phyloP scores from a whole-genome alignment of 495 filamentous ascomycete species.

The Melanomma pulvis-pyrius region DNA sequence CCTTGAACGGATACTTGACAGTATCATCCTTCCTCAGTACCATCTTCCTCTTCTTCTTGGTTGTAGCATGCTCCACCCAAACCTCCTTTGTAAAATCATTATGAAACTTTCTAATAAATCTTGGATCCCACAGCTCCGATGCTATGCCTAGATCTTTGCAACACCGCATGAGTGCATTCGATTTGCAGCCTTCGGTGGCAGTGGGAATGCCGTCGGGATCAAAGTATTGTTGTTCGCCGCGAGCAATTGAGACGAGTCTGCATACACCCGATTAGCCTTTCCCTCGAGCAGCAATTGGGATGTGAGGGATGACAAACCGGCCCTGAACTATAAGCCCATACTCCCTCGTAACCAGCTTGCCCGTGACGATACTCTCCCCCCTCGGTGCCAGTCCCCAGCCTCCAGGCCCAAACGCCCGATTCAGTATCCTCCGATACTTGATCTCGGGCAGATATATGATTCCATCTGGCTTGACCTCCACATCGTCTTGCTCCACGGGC shows the following conservation, averaged over 20 bases:
- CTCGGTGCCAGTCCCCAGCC: slow-evolving; percentile 93
- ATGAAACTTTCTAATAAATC: slow-evolving; percentile 78
- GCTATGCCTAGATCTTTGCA: slow-evolving; percentile 97
- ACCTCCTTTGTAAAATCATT: slow-evolving; percentile 71
- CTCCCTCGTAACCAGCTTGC: slow-evolving; percentile 87
- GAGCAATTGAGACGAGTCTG: slow-evolving; percentile 83
- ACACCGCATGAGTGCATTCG: slow-evolving; percentile 93
- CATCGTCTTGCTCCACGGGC: slow-evolving; percentile 69
- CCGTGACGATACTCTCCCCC: slow-evolving; percentile 87
- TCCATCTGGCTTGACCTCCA: slow-evolving; percentile 96
- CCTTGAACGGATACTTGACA: slow-evolving; percentile 79
- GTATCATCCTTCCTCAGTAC: slow-evolving; percentile 84
- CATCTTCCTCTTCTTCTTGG: slow-evolving; percentile 86
- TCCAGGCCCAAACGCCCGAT: slow-evolving; percentile 88
- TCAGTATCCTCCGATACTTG: slow-evolving; percentile 93
- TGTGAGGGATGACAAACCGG: slow-evolving; percentile 60
- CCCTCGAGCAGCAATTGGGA: neutral
- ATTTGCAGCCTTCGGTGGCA: slow-evolving; percentile 94
- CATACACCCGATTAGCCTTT: slow-evolving; percentile 42
- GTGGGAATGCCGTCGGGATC: slow-evolving; percentile 91
- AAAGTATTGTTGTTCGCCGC: slow-evolving; percentile 96
- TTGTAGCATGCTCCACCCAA: slow-evolving; percentile 78
- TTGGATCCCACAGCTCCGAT: slow-evolving; percentile 93
- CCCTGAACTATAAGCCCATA: slow-evolving; percentile 91
- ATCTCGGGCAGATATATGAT: slow-evolving; percentile 98